These are phyloP conservation scores for Phtheirospermum japonicum DNA, from an alignment of 257 asterid genomes.

Conservation along the genomic window DNA sequence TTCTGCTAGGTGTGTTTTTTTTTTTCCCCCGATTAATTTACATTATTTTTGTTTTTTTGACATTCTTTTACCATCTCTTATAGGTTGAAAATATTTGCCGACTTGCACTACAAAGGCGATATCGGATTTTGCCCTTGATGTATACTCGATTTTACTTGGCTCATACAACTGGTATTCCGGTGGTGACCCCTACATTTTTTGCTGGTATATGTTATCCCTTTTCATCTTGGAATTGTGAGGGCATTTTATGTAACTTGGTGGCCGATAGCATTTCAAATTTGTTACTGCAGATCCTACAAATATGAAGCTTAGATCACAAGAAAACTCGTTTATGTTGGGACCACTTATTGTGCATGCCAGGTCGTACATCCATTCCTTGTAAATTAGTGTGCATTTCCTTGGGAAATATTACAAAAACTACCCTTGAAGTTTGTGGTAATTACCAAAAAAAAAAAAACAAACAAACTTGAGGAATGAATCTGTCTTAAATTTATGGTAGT, in stretches of 20 bases:
- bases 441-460: no score
- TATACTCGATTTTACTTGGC: slow-evolving; percentile 86
- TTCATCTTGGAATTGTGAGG: no score
- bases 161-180: slow-evolving; percentile 80
- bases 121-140: slow-evolving; percentile 80
- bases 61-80: slow-evolving; percentile 24
- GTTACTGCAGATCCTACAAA: slow-evolving; percentile 78
- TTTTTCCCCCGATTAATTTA: no score
- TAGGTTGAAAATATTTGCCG: slow-evolving; percentile 98
- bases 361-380: slow-evolving; percentile 38
- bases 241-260: no score
- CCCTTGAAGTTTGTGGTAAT: not conserved
- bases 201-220: slow-evolving; percentile 57
- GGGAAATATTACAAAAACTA: slow-evolving; percentile 1
- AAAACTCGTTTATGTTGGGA: slow-evolving; percentile 86
- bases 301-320: slow-evolving; percentile 66
- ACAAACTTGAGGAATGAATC: no score
- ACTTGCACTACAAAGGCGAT: slow-evolving; percentile 79
- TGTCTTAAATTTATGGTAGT: no score
- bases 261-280: no score
- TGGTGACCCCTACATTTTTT: slow-evolving; percentile 78
- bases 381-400: no score
- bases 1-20: no score
- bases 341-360: slow-evolving; percentile 80
- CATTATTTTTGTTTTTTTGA: slow-evolving; percentile 25